Percentiles rank a stretch among this genome's conserved stretches.
phyloP scores from a whole-genome alignment of 2,329 filamentous ascomycete genomes.

The Xylariales sp. region DNA sequence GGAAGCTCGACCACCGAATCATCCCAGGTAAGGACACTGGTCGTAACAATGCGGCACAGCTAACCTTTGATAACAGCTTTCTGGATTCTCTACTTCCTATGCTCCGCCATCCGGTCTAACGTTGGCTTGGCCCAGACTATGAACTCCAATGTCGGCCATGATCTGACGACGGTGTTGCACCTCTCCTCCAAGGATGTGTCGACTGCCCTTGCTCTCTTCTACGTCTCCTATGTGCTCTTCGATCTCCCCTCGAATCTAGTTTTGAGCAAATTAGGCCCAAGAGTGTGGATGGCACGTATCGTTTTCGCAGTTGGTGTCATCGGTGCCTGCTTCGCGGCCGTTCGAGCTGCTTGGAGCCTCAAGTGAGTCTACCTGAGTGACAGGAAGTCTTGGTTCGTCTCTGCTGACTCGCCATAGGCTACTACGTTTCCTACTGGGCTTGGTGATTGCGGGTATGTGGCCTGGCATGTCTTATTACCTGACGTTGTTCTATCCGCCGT shows the following conservation, averaged over 20 bases:
- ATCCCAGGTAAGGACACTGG: slow-evolving; percentile 45
- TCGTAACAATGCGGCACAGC: not conserved
- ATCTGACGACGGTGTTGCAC: slow-evolving; percentile 66
- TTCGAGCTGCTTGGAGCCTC: slow-evolving; percentile 77
- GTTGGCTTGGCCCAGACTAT: slow-evolving; percentile 93
- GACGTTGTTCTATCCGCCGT: slow-evolving; percentile 86
- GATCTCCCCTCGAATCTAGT: slow-evolving; percentile 84
- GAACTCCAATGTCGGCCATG: slow-evolving; percentile 67
- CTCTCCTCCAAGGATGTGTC: slow-evolving; percentile 74
- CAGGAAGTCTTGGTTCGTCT: slow-evolving; percentile 4
- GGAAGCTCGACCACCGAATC: slow-evolving; percentile 54
- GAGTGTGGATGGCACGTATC: slow-evolving; percentile 89
- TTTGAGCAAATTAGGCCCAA: slow-evolving; percentile 80
- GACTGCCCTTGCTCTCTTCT: slow-evolving; percentile 81
- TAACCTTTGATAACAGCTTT: slow-evolving; percentile 50
- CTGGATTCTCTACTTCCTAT: slow-evolving; percentile 87
- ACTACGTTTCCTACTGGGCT: slow-evolving; percentile 77
- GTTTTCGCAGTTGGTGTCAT: slow-evolving; percentile 83
- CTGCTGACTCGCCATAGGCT: slow-evolving; percentile 39
- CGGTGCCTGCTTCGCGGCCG: slow-evolving; percentile 77
- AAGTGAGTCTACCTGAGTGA: slow-evolving; percentile 46
- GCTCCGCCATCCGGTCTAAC: slow-evolving; percentile 86
- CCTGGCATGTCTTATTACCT: slow-evolving; percentile 92
- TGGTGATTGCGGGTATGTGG: slow-evolving; percentile 93
- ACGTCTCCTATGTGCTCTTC: slow-evolving; percentile 87